Evolutionary conservation across 2,329 filamentous ascomycete genomes (phyloP).

Genomic region (Podosphaera fusca): DNA sequence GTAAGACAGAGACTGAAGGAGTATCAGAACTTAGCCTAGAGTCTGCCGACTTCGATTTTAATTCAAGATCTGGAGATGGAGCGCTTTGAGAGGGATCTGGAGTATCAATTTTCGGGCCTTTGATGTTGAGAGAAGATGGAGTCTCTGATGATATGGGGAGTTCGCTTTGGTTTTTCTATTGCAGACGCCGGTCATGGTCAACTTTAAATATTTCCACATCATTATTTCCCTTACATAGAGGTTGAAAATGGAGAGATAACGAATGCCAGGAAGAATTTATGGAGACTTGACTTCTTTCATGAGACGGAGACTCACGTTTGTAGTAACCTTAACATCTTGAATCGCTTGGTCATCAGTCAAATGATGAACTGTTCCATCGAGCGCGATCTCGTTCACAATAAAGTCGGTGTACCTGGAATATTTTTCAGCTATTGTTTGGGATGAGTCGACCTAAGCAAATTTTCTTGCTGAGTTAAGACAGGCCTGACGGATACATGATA

Average conservation of each 20-base stretch:
- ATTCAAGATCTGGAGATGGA: neutral
- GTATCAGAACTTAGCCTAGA: neutral
- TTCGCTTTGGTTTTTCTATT: neutral
- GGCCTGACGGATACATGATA: neutral
- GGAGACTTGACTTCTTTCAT: neutral
- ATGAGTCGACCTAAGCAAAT: neutral
- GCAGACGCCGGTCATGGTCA: neutral
- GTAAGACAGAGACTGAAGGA: neutral
- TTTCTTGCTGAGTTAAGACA: neutral
- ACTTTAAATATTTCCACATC: neutral
- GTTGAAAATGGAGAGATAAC: neutral
- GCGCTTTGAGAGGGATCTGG: neutral
- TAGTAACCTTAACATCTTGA: neutral
- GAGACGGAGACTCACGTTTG: neutral
- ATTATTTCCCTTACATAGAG: neutral
- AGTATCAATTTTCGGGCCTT: neutral
- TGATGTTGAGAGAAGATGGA: neutral
- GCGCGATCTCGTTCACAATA: slow-evolving; percentile 47
- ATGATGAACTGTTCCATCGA: slow-evolving; percentile 38
- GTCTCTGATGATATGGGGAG: neutral
- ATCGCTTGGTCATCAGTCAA: slow-evolving; percentile 21
- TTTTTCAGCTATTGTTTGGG: slow-evolving; percentile 1
- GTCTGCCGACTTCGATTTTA: neutral
- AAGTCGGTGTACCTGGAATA: slow-evolving; percentile 44
- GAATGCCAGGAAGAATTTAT: neutral